Evolutionary conservation across 2,329 filamentous ascomycete genomes (phyloP), one percentile per base, ranked within the genome.

Genomic region (Aspergillus quadricinctus): DNA sequence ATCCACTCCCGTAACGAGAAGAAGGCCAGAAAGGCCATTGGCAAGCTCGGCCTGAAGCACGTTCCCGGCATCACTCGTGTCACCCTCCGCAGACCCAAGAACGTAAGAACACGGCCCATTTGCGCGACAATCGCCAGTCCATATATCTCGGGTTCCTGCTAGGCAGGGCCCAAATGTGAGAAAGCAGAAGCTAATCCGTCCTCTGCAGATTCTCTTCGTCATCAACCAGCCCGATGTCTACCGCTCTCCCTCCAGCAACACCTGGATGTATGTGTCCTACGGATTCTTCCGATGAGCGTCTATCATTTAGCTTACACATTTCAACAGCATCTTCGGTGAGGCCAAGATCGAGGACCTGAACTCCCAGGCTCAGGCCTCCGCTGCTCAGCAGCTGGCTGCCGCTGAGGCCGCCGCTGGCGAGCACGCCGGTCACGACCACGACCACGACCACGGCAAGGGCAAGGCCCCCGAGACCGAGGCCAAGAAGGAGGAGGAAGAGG

Each of bases 331-430:
- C 79, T 99, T 99, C 77, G 94, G 94, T 78, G 95, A 99, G 85
- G 94, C 95, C 75, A 99, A 99, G 90, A 97, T 99, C 66, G 94
- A 99, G 86, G 95, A 99, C 80, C 85, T 97, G 73, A 99, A 97
- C 88, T 95, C 94, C 71, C 90, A 93, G 76, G 93, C 93, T 72
- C 94, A 97, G 83, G 90, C 93, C 71, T 91, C 90, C 67, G 94
- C 94, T 70, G 93, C 93, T 69, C 90, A 95, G 81, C 92, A 97
- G 82, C 90, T 99, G 69, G 92, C 92, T 70, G 87, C 87, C 64
- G 83, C 84, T 71, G 88, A 91, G 75, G 77, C 77, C 61, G 75
- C 80, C 66, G 83, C 81, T 64, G 78, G 79, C 58, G 83, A 84
- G 69, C 78, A 82, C 65, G 80, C 79, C 49, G 87, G 87, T 66